A percentile compares a stretch with the other conserved stretches of the same genome.
Conservation (phyloP, 2,329 filamentous ascomycete species). For the Talaromyces sp. region DNA sequence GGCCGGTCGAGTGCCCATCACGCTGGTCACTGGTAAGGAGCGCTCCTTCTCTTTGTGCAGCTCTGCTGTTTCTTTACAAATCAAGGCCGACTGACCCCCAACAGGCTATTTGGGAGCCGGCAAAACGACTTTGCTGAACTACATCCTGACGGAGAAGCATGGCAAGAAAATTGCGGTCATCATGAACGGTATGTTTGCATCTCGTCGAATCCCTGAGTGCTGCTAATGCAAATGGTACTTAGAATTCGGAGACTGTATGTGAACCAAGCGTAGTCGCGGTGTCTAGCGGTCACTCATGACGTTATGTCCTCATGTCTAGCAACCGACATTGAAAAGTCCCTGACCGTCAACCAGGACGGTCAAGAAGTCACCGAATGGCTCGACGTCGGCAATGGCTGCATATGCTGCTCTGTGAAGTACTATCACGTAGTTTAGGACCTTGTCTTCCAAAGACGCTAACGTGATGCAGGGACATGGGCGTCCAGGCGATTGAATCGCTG, state of each 20-base stretch:
- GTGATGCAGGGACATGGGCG: conserved; percentile 68
- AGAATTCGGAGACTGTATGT: conserved; percentile 78
- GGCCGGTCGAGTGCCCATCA: conserved; percentile 43
- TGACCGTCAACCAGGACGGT: conserved; percentile 81
- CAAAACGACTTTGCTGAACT: conserved; percentile 92
- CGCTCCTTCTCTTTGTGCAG: neutral
- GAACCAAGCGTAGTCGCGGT: neutral
- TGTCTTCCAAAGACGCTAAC: neutral
- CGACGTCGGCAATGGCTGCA: conserved; percentile 91
- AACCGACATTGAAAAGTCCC: conserved; percentile 89
- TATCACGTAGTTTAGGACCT: neutral
- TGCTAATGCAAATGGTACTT: conserved; percentile 12
- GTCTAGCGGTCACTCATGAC: neutral
- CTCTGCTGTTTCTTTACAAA: neutral
- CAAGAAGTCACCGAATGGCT: conserved; percentile 90
- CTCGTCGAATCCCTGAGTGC: neutral
- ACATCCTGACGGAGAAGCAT: conserved; percentile 90
- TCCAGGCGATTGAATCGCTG: conserved; percentile 88
- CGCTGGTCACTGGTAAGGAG: conserved; percentile 44
- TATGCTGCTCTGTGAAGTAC: conserved; percentile 95
- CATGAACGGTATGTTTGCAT: conserved; percentile 64
- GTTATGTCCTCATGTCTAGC: conserved; percentile 45
- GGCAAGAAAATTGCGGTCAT: conserved; percentile 98
- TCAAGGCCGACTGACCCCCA: conserved; percentile 6
- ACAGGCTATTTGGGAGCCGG: conserved; percentile 94